A percentile compares a stretch with the other conserved stretches of the same genome.
phyloP scores from a whole-genome alignment of 805 yeast genomes.

The Ogataea kodamae region DNA sequence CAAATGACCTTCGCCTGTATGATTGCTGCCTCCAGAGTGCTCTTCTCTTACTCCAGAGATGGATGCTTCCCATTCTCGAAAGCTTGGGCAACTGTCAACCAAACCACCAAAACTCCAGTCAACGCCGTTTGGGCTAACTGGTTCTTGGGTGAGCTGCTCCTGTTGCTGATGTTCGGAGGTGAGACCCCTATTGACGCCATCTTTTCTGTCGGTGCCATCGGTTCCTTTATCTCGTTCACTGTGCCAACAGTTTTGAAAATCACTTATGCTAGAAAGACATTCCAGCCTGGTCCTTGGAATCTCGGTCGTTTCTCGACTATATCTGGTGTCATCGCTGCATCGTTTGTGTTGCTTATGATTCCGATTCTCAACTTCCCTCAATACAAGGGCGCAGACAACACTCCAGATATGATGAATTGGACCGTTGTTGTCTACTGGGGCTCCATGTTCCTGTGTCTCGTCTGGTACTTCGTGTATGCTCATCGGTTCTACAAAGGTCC shows the following conservation, averaged over 20 bases:
- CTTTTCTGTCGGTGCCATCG: constrained; percentile 69
- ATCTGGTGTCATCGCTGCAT: constrained; percentile 42
- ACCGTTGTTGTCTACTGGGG: constrained; percentile 59
- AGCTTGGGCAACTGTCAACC: constrained; percentile 47
- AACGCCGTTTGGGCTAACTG: constrained; percentile 59
- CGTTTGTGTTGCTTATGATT: constrained; percentile 52
- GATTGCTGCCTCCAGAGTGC: constrained; percentile 62
- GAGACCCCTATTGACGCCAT: constrained; percentile 63
- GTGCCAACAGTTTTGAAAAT: constrained; percentile 57
- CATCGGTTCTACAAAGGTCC: constrained; percentile 62
- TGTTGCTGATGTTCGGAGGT: constrained; percentile 60
- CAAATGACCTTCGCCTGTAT: constrained; percentile 52
- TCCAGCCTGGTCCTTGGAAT: constrained; percentile 63
- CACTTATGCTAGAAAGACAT: constrained; percentile 48
- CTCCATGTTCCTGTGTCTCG: constrained; percentile 45
- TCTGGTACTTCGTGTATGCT: constrained; percentile 51
- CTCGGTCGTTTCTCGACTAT: constrained; percentile 49
- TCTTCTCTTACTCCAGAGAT: constrained; percentile 64
- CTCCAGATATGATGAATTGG: constrained; percentile 53
- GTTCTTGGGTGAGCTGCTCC: constrained; percentile 49
- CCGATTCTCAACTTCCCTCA: constrained; percentile 59
- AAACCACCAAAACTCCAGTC: constrained; percentile 55
- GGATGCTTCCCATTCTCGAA: constrained; percentile 61
- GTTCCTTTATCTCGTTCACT: constrained; percentile 61
- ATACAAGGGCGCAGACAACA: constrained; percentile 36